Percentiles rank a stretch among this genome's conserved stretches.
phyloP scores from a whole-genome alignment of 1,139 yeast species.

The Pichia sp. region DNA sequence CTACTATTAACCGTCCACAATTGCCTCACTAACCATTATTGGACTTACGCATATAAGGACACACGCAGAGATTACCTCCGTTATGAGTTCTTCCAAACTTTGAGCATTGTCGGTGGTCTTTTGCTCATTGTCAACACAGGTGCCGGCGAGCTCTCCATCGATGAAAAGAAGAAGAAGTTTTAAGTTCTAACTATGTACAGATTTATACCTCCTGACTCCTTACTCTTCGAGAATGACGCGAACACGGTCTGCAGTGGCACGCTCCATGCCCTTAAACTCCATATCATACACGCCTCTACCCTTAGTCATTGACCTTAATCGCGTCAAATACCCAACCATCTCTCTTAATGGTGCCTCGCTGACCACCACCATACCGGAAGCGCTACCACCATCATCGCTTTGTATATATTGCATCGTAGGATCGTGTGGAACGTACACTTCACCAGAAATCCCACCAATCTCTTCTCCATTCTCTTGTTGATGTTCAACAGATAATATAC shows the following conservation, averaged over 20 bases:
- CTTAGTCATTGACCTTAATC: constrained; percentile 75
- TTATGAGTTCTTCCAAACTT: constrained; percentile 91
- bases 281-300: constrained; percentile 84
- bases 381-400: constrained; percentile 13
- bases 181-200: constrained; percentile 33
- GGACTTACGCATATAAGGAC: constrained; percentile 67
- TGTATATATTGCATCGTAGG: constrained; percentile 30
- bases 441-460: constrained; percentile 34
- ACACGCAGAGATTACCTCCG: constrained; percentile 84
- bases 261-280: constrained; percentile 69
- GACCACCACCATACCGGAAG: constrained; percentile 45
- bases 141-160: constrained; percentile 90
- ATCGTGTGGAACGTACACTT: constrained; percentile 54
- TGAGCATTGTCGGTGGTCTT: constrained; percentile 92
- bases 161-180: constrained; percentile 93
- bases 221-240: neutral
- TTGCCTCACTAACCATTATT: constrained; percentile 77
- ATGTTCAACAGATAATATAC: constrained; percentile 57
- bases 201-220: neutral
- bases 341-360: constrained; percentile 83
- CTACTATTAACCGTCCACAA: constrained; percentile 70
- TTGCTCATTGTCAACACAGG: constrained; percentile 90
- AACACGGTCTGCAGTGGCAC: constrained; percentile 44
- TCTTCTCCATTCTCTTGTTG: constrained; percentile 6
- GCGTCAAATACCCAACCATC: constrained; percentile 83